Base-by-base conservation (phyloP, 306 rosid species). In the Quercus parvula region DNA sequence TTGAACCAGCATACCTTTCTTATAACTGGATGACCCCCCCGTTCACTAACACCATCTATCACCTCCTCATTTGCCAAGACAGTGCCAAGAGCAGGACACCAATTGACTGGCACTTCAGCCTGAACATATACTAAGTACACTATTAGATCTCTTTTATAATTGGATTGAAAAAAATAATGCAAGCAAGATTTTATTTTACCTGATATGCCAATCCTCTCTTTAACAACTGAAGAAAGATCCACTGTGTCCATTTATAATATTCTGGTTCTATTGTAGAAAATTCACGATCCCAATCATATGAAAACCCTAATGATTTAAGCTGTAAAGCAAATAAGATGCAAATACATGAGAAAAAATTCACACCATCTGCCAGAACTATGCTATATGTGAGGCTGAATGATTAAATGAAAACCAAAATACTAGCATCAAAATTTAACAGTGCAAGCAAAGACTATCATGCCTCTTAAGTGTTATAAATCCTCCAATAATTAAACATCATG, bases 1-100 rank as follows among this genome's bases (percentile, higher is more conserved):
- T 25, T 30, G 52, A 79, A 56, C 66, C 28, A 56, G 33, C 77
- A 22, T 84, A 91, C 99, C 94, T 92, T 95, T 82, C 99, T 86
- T 76, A 92, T 84, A 56, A 95, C 99, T 44, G 98, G 96, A 88
- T 95, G 96, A 78, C 98, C 97, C 73, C 99, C 98, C 52, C 98
- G 92, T 83, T 95, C 99, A 41, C 99, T 92, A 77, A 95, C 88
- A 84, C 98, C 99, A 84, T 92, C 99, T 72, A 91, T 76, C 85
- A 95, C 99, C 91, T 95, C 99, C 88, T 95, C 99, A 67, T 95
- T 95, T 79, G 99, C 99, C 90, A 95, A 87, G 75, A 95, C 99
- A 30, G 99, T 95, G 81, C 99, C 99, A 86, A 95, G 95, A 25
- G 94, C 97, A 74, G 99, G 97, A 85, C 99, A 95, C 99, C 99